Evolutionary conservation across 768 basidiomycete genomes (phyloP), one percentile per base, ranked within the genome.

Genomic region (Phallus indusiatus): DNA sequence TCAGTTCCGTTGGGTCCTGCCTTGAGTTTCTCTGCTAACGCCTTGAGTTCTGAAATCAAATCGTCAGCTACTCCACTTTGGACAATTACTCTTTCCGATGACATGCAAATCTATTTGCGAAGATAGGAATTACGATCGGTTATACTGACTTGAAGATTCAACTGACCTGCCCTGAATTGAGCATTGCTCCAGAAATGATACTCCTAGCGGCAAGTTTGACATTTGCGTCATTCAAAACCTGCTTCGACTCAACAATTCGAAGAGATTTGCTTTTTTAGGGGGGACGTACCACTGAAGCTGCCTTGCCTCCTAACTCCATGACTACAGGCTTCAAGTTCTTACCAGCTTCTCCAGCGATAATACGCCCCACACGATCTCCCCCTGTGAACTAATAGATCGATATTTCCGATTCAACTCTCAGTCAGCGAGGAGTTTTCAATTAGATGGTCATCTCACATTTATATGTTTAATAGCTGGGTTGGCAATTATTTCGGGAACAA

Each of bases 291-390:
- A 82, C 69, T 1, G 75, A 73, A 1, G 81, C 80, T 1, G 79
- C 71, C 63, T 82, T 82, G 9, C 81, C 79, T n/a, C 81, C 81
- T 0, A 83, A 73, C 62, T 84, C 81, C 20, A 84, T 67, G 7
- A 82, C 73, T 54, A 77, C 78, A 10, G 81, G 79, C 62, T 82
- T 84, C 16, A 82, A 67, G 61, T 79, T 63, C 61, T 79, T 82
- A 10, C 80, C 81, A 17, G 81, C 80, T 67, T 81, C 80, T 6
- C 67, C 69, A 5, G 81, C 81, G 55, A 82, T 73, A 18, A 81
- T 75, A 56, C 71, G 73, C 6, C 81, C 82, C 9, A 83, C 78
- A 36, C 74, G 71, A 57, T 79, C 76, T 54, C 80, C 80, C 1
- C 82, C 82, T 6, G 81, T 82, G 63, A 82, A 81, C 78, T 81